Evolutionary conservation across 2,329 filamentous ascomycete species (phyloP), one percentile per base, ranked within the genome.

Genomic region (Dactylonectria estremocensis): DNA sequence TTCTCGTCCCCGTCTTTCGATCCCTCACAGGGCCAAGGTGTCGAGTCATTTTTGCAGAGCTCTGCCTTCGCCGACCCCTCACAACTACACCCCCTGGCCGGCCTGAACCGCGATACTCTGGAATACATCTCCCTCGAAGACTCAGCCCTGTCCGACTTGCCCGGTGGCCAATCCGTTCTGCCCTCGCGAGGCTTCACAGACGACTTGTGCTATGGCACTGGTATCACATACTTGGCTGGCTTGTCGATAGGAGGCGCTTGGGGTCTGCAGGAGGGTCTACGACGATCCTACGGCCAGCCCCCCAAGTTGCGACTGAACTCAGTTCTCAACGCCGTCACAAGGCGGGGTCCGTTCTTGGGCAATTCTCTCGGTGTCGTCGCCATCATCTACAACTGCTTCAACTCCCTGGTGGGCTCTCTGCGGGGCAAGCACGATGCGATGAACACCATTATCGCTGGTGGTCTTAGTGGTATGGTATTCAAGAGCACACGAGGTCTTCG

Each of bases 121-220:
- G 96, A 99, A 82, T 99, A 99, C 83, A 89, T 99, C 72, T 92
- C 92, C 28, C 91, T 99, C 78, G 96, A 99, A 83, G 97, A 99
- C 80, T 93, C 94, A 56, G 90, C 92, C 31, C 90, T 98, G 66
- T 95, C 94, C 69, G 91, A 97, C 77, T 88, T 97, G 20, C 95
- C 95, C 55, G 95, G 95, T 77, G 89, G 91, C 67, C 93, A 93
- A 80, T 97, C 95, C 49, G 92, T 95, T 61, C 89, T 99, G 61
- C 96, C 97, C 49, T 98, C 95, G 64, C 92, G 96, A 81, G 96
- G 96, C 80, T 99, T 97, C 91, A 97, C 95, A 68, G 96, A 99
- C 80, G 96, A 99, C 81, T 90, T 99, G 67, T 98, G 96, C 84
- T 99, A 99, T 81, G 96, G 97, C 78, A 97, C 96, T 22, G 96